Evolutionary conservation across 305 asterid species (phyloP), one percentile per base, ranked within the genome.

Genomic region (Solanum chacoense): DNA sequence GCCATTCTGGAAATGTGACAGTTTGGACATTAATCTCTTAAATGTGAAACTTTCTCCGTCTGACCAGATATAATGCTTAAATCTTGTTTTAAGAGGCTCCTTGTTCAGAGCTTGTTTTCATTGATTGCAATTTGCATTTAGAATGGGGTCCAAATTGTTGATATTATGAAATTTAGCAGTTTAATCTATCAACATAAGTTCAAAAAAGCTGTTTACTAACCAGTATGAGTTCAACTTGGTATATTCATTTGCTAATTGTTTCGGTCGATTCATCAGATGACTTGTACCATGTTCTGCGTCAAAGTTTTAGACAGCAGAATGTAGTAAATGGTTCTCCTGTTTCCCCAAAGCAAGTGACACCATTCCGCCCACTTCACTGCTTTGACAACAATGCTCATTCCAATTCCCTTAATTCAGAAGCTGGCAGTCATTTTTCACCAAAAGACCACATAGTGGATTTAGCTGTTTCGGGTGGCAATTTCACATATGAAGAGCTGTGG

Each of bases 401-500:
- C 32, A n/a, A 59, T 88, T 38, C 83, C 29, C n/a, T 8, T 29
- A 72, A 71, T 88, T 67, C 67, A 11, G 84, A 88, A 14, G 32
- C 28, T 26, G 81, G 71, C 13, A 81, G 12, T 81, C 40, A 11
- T 18, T 81, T 81, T 69, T 72, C 90, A 38, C 88, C 84, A 29
- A 45, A 28, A 35, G 55, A 81, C 12, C 84, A 65, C 90, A 65
- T 12, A 75, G 81, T 65, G 87, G 73, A 14, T 72, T 88, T 65
- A 86, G 84, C 59, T 67, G 40, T 69, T 37, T 67, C 65, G 5
- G 32, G 80, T 79, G 87, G 90, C 13, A 83, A 80, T 65, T 83
- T 88, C 77, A 88, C 90, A 18, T 79, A 79, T 69, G 90, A 88
- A 42, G 90, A 81, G 37, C 32, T 88, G 38, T 73, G 69, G 77